Evolutionary conservation across 2,329 filamentous ascomycete species (phyloP).

Genomic region (Arachnopeziza araneosa): DNA sequence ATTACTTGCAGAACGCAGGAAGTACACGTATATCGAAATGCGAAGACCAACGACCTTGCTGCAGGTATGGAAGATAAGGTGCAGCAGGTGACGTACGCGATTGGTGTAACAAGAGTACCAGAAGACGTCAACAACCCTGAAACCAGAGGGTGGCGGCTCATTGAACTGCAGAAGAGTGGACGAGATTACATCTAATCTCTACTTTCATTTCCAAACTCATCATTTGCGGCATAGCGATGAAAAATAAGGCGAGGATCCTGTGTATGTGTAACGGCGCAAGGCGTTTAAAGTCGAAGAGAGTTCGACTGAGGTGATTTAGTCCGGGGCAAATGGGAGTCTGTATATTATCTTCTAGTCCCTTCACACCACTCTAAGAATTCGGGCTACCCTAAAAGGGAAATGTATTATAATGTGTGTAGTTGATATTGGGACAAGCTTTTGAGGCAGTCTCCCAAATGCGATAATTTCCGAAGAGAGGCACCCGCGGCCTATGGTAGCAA

Average conservation of each 20-base stretch:
- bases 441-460: not conserved
- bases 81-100: slow-evolving; percentile 95
- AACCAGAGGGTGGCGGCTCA: slow-evolving; percentile 93
- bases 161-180: slow-evolving; percentile 97
- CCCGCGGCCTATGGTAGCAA: not conserved
- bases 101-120: slow-evolving; percentile 86
- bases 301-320: not conserved
- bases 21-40: slow-evolving; percentile 92
- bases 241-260: not conserved
- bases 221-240: not conserved
- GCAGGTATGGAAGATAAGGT: slow-evolving; percentile 99
- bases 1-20: slow-evolving; percentile 95
- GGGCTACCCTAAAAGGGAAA: not conserved
- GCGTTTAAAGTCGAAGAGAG: not conserved
- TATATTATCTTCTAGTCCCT: not conserved
- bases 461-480: not conserved
- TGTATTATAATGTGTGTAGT: not conserved
- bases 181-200: slow-evolving; percentile 70
- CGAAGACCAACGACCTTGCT: slow-evolving; percentile 81
- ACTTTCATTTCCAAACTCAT: not conserved
- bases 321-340: not conserved
- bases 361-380: not conserved
- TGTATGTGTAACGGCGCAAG: not conserved
- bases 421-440: not conserved
- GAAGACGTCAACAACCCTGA: slow-evolving; percentile 97